Evolutionary conservation across 495 filamentous ascomycete species (phyloP), one percentile per base, ranked within the genome.

Genomic region (Lophium mytilinum): DNA sequence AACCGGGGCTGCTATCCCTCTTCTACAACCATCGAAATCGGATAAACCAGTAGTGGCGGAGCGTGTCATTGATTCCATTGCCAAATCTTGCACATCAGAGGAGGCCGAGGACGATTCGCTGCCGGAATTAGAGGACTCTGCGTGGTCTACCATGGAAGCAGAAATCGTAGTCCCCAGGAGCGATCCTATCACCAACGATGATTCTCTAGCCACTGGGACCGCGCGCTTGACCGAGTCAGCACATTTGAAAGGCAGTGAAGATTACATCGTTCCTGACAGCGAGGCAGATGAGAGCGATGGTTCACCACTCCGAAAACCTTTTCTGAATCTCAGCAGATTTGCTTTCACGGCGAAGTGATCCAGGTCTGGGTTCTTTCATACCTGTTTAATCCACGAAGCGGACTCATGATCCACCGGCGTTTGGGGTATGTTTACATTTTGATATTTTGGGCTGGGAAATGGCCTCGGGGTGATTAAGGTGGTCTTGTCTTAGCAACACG

Each of bases 211-310:
- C 21, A 34, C 21, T 39, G 55, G 35, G 24, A 43, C 50, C 37
- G 34, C 33, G 21, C 34, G 9, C 70, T 58, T 67, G 72, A 19
- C 46, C 72, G 37, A 71, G 70, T 50, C 54, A 33, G 56, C 53
- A 36, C 33, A 58, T 63, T 10, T 72, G 15, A 57, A 78, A 48
- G 88, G 89, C 1, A 92, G 88, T 64, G 89, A 94, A 66, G 89
- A 94, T 62, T 69, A 83, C 43, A 77, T 94, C 15, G 68, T 87
- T 3, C 85, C 86, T 0, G 78, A 85, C 50, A 88, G 85, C 59
- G 84, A 88, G 37, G 84, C 74, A 9, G 66, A 82, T 0, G 73
- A 76, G 37, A 67, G 56, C 8, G 56, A 66, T 9, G 63, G 41
- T 8, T 59, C 56, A 9, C 48, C n/a, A 33, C 52, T 43, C 21